Evolutionary conservation across 129 eudicot species (phyloP).

Genomic region (Flaveria linearis): DNA sequence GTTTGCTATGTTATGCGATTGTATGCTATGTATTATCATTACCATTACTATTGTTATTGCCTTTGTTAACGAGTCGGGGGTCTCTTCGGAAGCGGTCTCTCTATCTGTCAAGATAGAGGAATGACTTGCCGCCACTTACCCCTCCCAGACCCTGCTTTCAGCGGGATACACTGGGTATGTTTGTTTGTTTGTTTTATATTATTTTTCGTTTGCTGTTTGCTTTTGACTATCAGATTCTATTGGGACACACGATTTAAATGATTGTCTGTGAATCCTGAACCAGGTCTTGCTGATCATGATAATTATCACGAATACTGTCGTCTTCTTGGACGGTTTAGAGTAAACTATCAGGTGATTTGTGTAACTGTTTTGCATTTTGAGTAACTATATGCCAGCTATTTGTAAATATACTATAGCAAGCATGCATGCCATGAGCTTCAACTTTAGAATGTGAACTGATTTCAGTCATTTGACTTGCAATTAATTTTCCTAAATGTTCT

Average conservation of each 20-base stretch:
- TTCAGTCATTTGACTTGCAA: not conserved
- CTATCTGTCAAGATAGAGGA: too few species aligned
- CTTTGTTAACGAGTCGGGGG: too few species aligned
- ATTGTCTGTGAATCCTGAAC: conserved; percentile 26
- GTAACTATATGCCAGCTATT: not conserved
- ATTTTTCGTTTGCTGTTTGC: conserved; percentile 21
- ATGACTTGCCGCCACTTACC: too few species aligned
- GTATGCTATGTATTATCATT: too few species aligned
- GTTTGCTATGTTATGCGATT: too few species aligned
- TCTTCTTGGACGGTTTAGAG: conserved; percentile 93
- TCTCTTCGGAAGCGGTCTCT: too few species aligned
- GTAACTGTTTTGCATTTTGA: not conserved
- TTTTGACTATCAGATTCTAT: conserved; percentile 20
- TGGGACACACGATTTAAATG: conserved; percentile 11
- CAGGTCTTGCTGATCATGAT: conserved; percentile 96
- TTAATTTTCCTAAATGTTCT: not conserved
- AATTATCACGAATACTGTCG: conserved; percentile 98
- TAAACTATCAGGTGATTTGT: conserved; percentile 77
- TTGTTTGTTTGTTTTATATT: too few species aligned
- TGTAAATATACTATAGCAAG: conserved; percentile 9
- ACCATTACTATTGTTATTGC: too few species aligned
- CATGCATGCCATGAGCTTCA: not conserved
- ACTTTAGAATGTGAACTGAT: not conserved
- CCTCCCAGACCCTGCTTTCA: too few species aligned
- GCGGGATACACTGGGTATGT: too few species aligned